These are phyloP conservation scores for Wickerhamiella parazyma DNA, from an alignment of 805 yeast genomes.

Conservation along the genomic window DNA sequence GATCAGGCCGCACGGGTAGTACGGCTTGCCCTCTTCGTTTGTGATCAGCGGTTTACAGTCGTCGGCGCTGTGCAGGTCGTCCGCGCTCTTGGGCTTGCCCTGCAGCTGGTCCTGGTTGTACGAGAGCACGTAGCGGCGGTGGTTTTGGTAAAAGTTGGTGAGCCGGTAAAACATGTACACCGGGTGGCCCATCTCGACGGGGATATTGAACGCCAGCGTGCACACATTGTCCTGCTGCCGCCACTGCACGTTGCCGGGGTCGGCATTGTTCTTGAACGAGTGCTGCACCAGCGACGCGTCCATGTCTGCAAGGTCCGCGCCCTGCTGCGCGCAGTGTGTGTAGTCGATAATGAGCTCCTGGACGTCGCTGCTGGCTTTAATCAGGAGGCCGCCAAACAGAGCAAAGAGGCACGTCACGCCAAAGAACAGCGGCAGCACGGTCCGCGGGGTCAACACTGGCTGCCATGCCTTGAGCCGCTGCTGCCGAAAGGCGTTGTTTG, in stretches of 20 bases:
- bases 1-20: slow-evolving; percentile 90
- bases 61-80: slow-evolving; percentile 34
- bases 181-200: slow-evolving; percentile 56
- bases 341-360: slow-evolving; percentile 67
- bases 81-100: slow-evolving; percentile 52
- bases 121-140: slow-evolving; percentile 81
- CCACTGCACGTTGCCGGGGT: slow-evolving; percentile 49
- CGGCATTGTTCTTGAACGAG: slow-evolving; percentile 42
- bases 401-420: slow-evolving; percentile 67
- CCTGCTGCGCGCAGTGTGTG: slow-evolving; percentile 46
- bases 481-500: slow-evolving; percentile 35
- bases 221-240: slow-evolving; percentile 41
- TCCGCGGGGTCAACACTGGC: slow-evolving; percentile 83
- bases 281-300: slow-evolving; percentile 45
- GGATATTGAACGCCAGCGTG: slow-evolving; percentile 55
- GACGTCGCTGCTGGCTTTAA: slow-evolving; percentile 65
- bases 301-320: slow-evolving; percentile 37
- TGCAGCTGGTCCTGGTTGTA: slow-evolving; percentile 67
- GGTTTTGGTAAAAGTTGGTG: slow-evolving; percentile 89
- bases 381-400: slow-evolving; percentile 78
- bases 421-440: slow-evolving; percentile 75
- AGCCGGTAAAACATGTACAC: slow-evolving; percentile 68
- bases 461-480: slow-evolving; percentile 60
- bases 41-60: slow-evolving; percentile 52
- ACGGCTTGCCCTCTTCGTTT: slow-evolving; percentile 38